Percentiles rank a stretch among this genome's conserved stretches.
phyloP scores from a whole-genome alignment of 495 filamentous ascomycete species.

The Aspergillus biplanus region DNA sequence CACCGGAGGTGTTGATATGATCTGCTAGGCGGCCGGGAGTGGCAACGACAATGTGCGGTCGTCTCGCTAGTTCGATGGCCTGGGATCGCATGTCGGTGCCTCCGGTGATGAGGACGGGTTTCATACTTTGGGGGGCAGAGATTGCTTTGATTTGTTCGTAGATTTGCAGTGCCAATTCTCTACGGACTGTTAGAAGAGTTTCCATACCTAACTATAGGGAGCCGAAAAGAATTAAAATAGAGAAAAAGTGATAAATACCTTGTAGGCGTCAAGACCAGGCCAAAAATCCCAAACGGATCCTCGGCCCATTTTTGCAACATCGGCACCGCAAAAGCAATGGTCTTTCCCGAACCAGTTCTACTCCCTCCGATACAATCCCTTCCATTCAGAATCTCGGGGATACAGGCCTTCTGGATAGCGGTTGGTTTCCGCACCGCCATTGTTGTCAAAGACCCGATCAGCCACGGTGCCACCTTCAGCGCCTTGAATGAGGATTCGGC shows the following conservation, averaged over 20 bases:
- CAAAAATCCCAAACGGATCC: slow-evolving; percentile 91
- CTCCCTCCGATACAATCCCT: slow-evolving; percentile 93
- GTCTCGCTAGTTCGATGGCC: slow-evolving; percentile 75
- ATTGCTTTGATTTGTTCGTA: slow-evolving; percentile 94
- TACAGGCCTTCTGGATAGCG: slow-evolving; percentile 88
- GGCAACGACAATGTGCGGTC: slow-evolving; percentile 91
- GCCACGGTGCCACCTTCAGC: slow-evolving; percentile 81
- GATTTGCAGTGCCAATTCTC: slow-evolving; percentile 94
- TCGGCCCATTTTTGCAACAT: slow-evolving; percentile 92
- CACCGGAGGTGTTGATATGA: slow-evolving; percentile 86
- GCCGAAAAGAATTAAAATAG: neutral
- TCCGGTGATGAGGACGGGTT: slow-evolving; percentile 83
- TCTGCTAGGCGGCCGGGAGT: slow-evolving; percentile 94
- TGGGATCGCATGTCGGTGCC: slow-evolving; percentile 91
- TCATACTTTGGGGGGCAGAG: slow-evolving; percentile 80
- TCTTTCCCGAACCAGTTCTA: slow-evolving; percentile 97
- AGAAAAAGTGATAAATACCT: slow-evolving; percentile 50
- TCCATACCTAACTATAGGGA: too few species aligned
- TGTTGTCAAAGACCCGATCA: slow-evolving; percentile 78
- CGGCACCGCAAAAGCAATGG: slow-evolving; percentile 92
- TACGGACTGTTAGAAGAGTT: slow-evolving; percentile 20
- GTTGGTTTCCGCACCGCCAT: slow-evolving; percentile 92
- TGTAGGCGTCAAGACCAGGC: slow-evolving; percentile 86
- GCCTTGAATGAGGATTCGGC: slow-evolving; percentile 69
- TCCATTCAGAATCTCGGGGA: slow-evolving; percentile 87